Conservation (phyloP, 2,329 filamentous ascomycete species). For the Hortaea sp. region DNA sequence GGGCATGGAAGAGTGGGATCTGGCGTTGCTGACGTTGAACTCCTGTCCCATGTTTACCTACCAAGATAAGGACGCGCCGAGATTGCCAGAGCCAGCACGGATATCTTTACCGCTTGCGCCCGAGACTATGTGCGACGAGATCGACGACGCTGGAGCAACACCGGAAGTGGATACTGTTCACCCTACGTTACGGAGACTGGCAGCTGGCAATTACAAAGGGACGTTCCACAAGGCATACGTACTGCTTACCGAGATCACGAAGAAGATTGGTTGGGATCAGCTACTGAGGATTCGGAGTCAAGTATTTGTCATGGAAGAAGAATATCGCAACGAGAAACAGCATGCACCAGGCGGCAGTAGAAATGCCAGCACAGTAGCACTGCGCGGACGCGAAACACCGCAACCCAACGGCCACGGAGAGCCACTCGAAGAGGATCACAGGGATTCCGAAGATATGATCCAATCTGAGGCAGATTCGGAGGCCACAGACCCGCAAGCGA, state of each 20-base stretch:
- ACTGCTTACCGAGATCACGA: constrained; percentile 88
- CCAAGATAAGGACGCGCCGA: constrained; percentile 90
- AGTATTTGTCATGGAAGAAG: constrained; percentile 99
- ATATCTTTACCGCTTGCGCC: constrained; percentile 78
- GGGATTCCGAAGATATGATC: constrained; percentile 24
- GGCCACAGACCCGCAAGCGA: constrained; percentile 4
- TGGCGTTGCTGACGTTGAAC: constrained; percentile 88
- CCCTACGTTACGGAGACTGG: constrained; percentile 71
- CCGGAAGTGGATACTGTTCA: constrained; percentile 79
- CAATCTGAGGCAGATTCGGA: constrained; percentile 7
- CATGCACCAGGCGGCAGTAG: constrained; percentile 44
- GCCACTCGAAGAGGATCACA: constrained; percentile 24
- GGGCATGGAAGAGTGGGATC: constrained; percentile 88
- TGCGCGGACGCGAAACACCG: constrained; percentile 58
- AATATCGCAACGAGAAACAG: constrained; percentile 83
- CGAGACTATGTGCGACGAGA: constrained; percentile 88
- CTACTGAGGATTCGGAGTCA: constrained; percentile 88
- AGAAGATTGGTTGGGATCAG: constrained; percentile 96
- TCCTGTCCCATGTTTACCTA: constrained; percentile 99
- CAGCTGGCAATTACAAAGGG: constrained; percentile 82
- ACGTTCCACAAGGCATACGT: constrained; percentile 94
- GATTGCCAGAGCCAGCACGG: constrained; percentile 86
- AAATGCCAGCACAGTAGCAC: constrained; percentile 68
- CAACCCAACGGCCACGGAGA: constrained; percentile 33
- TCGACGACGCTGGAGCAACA: constrained; percentile 75